These are phyloP conservation scores for Butyriboletus loyo DNA, from an alignment of 768 basidiomycete species.

Conservation along the genomic window DNA sequence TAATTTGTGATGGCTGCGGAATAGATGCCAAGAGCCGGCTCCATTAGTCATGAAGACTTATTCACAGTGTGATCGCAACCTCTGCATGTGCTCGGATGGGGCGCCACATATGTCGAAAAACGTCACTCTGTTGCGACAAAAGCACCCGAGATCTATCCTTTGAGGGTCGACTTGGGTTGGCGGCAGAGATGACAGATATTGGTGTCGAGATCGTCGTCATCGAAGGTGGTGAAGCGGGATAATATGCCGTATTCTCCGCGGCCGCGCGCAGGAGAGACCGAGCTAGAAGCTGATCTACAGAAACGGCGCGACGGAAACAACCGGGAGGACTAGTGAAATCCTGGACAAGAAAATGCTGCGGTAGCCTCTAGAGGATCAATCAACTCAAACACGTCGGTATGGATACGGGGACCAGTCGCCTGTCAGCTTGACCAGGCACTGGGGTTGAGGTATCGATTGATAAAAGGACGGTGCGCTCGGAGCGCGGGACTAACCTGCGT, in stretches of 20 bases:
- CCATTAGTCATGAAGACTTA: background rate
- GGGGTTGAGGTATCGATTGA: background rate
- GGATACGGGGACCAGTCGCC: background rate
- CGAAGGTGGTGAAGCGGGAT: background rate
- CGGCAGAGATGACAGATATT: background rate
- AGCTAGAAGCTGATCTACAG: background rate
- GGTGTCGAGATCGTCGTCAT: slow-evolving; percentile 6
- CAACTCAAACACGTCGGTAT: background rate
- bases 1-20: background rate
- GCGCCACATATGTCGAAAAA: no score
- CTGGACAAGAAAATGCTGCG: no score
- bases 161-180: background rate
- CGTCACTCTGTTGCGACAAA: slow-evolving; percentile 3
- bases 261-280: no score
- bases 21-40: background rate
- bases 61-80: background rate
- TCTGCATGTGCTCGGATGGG: background rate
- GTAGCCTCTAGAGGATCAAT: no score
- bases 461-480: background rate
- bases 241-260: background rate
- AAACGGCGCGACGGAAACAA: background rate
- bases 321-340: background rate
- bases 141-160: slow-evolving; percentile 12
- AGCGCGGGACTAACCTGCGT: background rate
- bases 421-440: no score